Base-by-base conservation (phyloP, 1,139 yeast species). In the Hemisphaericaspora xylanilytica region DNA sequence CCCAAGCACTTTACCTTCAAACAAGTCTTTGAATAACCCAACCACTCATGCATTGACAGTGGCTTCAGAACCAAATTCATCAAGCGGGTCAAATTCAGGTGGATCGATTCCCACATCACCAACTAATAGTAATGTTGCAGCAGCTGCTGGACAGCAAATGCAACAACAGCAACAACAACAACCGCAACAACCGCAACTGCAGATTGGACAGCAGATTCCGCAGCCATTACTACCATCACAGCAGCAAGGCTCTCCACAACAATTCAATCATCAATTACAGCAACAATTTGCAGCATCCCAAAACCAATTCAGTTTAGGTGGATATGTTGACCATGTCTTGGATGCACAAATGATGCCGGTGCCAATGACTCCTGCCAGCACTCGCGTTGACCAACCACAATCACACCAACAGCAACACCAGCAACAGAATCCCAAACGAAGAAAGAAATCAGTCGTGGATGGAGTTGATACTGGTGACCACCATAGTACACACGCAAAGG, bases 11-110 rank as follows among this genome's bases (percentile, higher is more conserved):
- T 35, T 45, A 29, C 49, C 49, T 7, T 35, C 43, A 2, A 45
- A 44, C 15, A 45, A 45, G 29, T 42, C 46, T 3, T 42, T 45
- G 20, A 45, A 43, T 25, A 42, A 42, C 20, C 47, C 49, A 11
- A 43, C 47, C 9, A 32, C 39, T 10, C 36, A 32, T 13, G 43
- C 40, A 6, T 30, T 40, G 17, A 37, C 25, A 15, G 38, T 40
- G 13, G 5, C 34, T 10, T 15, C 20, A 10, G 21, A 12, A 11
- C 11, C 17, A 9, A 13, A 12, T 29, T 12, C 24, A 3, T 4
- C 24, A 6, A 2, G 25, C 12, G 26, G 12, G 5, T 25, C 36
- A 4, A 33, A 26, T 20, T 25, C 29, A 18, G 24, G 32, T 29
- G 32, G 16, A 17, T 29, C 32, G 7, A 7, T 18, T 17, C 20